Percentiles rank a stretch among this genome's conserved stretches.
Evolutionary conservation across 2,329 filamentous ascomycete genomes (phyloP).

Genomic region (Geoglossum cookeanum): DNA sequence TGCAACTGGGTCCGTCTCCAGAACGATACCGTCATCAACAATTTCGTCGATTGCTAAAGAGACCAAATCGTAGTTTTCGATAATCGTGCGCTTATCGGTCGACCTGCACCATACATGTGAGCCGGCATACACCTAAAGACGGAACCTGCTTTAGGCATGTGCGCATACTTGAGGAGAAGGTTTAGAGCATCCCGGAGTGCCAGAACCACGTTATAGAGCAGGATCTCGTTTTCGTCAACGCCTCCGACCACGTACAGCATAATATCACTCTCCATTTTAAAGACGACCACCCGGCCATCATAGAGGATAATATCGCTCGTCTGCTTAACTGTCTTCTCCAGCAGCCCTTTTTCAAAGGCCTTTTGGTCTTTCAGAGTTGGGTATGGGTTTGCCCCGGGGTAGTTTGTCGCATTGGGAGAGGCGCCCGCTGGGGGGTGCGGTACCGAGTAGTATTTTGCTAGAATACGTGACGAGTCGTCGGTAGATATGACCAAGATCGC

Average conservation of each 20-base stretch:
- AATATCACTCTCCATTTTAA: slow-evolving; percentile 94
- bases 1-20: slow-evolving; percentile 91
- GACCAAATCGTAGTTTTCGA: slow-evolving; percentile 96
- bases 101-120: slow-evolving; percentile 30
- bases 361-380: slow-evolving; percentile 84
- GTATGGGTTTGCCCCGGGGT: slow-evolving; percentile 57
- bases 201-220: slow-evolving; percentile 86
- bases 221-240: slow-evolving; percentile 87
- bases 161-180: slow-evolving; percentile 72
- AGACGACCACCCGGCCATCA: slow-evolving; percentile 88
- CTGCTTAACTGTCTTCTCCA: slow-evolving; percentile 93
- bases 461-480: slow-evolving; percentile 79
- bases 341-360: slow-evolving; percentile 84
- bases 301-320: slow-evolving; percentile 92
- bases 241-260: slow-evolving; percentile 90
- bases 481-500: slow-evolving; percentile 40
- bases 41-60: slow-evolving; percentile 90
- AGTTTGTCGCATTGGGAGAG: slow-evolving; percentile 35
- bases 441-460: slow-evolving; percentile 78
- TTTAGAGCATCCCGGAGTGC: slow-evolving; percentile 81
- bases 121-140: slow-evolving; percentile 32
- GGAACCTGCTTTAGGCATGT: not conserved
- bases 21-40: slow-evolving; percentile 84
- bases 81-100: slow-evolving; percentile 90
- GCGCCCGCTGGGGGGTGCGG: slow-evolving; percentile 45